Conservation (phyloP, 1,284 basidiomycete species). For the Boletus subluridellus region DNA sequence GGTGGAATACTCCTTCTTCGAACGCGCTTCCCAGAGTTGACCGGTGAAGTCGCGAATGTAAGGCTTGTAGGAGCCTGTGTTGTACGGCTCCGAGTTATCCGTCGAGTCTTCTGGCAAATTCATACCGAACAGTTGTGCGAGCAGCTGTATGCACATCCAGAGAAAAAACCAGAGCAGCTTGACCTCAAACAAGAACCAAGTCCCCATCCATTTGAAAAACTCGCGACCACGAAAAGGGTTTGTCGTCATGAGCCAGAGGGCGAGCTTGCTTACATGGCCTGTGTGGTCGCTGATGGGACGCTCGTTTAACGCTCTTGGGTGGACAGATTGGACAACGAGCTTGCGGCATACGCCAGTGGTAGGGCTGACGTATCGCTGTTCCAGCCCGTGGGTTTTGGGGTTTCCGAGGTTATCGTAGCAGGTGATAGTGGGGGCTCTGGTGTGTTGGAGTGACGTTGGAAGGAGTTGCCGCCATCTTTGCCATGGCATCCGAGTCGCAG, state of each 20-base stretch:
- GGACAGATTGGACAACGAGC: conserved; percentile 14
- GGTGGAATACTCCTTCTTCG: conserved; percentile 13
- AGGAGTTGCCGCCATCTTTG: background rate
- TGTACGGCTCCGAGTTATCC: background rate
- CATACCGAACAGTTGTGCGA: background rate
- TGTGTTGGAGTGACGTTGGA: background rate
- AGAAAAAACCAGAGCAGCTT: conserved; percentile 1
- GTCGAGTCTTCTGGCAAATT: background rate
- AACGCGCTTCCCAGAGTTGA: conserved; percentile 22
- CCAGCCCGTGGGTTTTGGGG: conserved; percentile 7
- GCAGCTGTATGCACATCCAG: background rate
- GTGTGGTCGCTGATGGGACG: conserved; percentile 9
- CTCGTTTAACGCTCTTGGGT: conserved; percentile 2
- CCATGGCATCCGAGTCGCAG: background rate
- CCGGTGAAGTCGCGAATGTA: conserved; percentile 10
- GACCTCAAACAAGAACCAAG: conserved; percentile 5
- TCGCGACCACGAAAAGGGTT: background rate
- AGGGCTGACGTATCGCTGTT: conserved; percentile 21
- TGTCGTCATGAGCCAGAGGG: conserved; percentile 10
- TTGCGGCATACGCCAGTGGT: conserved; percentile 17
- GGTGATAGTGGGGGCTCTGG: background rate
- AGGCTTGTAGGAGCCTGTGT: conserved; percentile 14
- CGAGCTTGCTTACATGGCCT: background rate
- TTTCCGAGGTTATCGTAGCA: conserved; percentile 11
- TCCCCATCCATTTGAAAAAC: conserved; percentile 9